Conservation (phyloP, 1,284 basidiomycete genomes). For the Phaffia rhodozyma region DNA sequence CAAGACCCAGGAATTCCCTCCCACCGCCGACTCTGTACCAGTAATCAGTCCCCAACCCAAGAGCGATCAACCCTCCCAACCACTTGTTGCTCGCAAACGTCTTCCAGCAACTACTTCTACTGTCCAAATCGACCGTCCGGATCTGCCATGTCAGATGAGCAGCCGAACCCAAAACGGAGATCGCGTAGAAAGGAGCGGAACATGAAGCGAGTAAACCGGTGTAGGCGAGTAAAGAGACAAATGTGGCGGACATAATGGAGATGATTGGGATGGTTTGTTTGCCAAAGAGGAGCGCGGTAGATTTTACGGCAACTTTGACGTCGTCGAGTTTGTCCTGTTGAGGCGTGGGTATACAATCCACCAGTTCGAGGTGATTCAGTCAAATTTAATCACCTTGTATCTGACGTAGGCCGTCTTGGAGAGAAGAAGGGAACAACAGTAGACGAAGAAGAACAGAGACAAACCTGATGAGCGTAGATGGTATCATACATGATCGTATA, state of each 20-base stretch:
- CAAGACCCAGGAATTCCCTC: conserved; percentile 21
- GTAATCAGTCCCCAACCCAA: conserved; percentile 71
- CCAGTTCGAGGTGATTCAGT: background rate
- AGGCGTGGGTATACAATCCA: background rate
- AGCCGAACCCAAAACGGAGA: conserved; percentile 60
- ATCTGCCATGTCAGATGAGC: conserved; percentile 73
- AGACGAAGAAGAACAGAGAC: conserved; percentile 18
- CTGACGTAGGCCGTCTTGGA: background rate
- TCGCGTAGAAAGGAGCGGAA: conserved; percentile 59
- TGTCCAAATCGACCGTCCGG: conserved; percentile 63
- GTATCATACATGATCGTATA: conserved; percentile 98
- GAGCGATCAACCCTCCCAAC: conserved; percentile 80
- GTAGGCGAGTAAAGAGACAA: conserved; percentile 61
- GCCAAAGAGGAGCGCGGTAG: conserved; percentile 84
- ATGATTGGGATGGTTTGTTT: conserved; percentile 65
- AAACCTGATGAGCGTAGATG: conserved; percentile 92
- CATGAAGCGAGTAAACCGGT: conserved; percentile 69
- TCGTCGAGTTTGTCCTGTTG: conserved; percentile 85
- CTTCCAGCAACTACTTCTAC: conserved; percentile 74
- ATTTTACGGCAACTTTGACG: conserved; percentile 74
- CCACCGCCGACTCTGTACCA: conserved; percentile 24
- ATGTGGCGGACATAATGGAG: conserved; percentile 56
- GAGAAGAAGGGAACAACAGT: background rate
- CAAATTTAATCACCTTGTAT: background rate
- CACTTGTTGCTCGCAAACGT: conserved; percentile 82